Percentiles rank a stretch among this genome's conserved stretches.
phyloP scores from a whole-genome alignment of 1,284 basidiomycete species.

The Hymenochaete sp. region DNA sequence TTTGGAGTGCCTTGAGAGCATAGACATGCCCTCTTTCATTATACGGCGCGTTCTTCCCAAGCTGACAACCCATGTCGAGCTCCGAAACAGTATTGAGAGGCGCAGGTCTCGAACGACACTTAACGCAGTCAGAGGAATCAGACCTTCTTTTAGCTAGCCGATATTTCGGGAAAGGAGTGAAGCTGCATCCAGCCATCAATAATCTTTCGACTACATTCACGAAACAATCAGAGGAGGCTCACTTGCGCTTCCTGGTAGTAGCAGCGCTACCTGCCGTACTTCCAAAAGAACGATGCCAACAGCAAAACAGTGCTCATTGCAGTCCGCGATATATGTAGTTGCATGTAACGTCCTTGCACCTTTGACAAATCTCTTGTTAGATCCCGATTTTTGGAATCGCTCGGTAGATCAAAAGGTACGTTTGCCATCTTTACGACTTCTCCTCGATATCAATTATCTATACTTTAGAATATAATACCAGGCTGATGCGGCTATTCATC shows the following conservation, averaged over 20 bases:
- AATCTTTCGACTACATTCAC: constrained; percentile 84
- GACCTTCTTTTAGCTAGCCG: constrained; percentile 76
- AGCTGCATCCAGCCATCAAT: constrained; percentile 72
- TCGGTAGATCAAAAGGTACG: constrained; percentile 83
- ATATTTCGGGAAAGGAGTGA: constrained; percentile 59
- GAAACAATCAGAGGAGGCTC: constrained; percentile 80
- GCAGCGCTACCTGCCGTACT: constrained; percentile 63
- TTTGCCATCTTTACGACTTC: too few species aligned
- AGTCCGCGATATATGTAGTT: constrained; percentile 74
- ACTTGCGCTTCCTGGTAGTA: constrained; percentile 67
- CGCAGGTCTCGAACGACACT: constrained; percentile 61
- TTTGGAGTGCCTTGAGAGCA: constrained; percentile 41
- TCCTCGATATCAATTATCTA: constrained; percentile 17
- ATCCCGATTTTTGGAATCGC: constrained; percentile 95
- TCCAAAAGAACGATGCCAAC: constrained; percentile 63
- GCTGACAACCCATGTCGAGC: constrained; percentile 79
- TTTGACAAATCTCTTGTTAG: constrained; percentile 84
- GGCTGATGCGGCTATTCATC: constrained; percentile 84
- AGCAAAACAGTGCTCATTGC: constrained; percentile 69
- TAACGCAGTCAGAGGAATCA: constrained; percentile 80
- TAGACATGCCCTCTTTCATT: constrained; percentile 73
- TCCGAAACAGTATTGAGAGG: constrained; percentile 80
- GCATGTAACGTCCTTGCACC: constrained; percentile 79
- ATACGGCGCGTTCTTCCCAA: constrained; percentile 82
- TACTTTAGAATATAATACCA: constrained; percentile 27